A percentile compares a stretch with the other conserved stretches of the same genome.
Conservation (phyloP, 2,329 filamentous ascomycete species). For the Lomentospora prolificans region DNA sequence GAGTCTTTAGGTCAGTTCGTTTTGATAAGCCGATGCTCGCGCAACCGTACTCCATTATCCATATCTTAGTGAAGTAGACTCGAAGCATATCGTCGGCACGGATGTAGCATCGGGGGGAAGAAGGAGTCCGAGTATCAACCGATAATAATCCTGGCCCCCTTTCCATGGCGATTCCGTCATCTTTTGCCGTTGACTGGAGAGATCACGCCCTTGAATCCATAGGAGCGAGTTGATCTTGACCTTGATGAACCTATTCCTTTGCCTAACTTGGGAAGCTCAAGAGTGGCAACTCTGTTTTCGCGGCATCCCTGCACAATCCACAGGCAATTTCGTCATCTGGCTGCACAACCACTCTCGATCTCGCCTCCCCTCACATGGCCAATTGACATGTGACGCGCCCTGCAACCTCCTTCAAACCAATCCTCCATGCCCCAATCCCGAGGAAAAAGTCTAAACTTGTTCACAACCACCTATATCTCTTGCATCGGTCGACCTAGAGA, state of each 20-base stretch:
- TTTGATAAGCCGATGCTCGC: too few species aligned
- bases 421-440: neutral
- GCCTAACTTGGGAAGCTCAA: neutral
- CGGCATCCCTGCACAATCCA: neutral
- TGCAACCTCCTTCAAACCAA: neutral
- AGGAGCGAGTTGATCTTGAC: neutral
- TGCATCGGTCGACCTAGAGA: constrained; percentile 2
- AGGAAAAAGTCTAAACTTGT: neutral
- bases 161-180: neutral
- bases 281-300: neutral
- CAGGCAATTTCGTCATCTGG: neutral
- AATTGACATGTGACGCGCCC: neutral
- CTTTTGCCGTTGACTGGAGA: neutral
- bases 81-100: too few species aligned
- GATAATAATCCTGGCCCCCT: neutral
- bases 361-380: neutral
- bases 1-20: too few species aligned
- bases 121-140: neutral
- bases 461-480: neutral
- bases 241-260: neutral
- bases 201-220: neutral
- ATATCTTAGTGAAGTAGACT: too few species aligned
- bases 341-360: neutral
- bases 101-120: too few species aligned
- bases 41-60: too few species aligned